A percentile compares a stretch with the other conserved stretches of the same genome.
phyloP scores from a whole-genome alignment of 2,329 filamentous ascomycete species.

The Calonectria montana region DNA sequence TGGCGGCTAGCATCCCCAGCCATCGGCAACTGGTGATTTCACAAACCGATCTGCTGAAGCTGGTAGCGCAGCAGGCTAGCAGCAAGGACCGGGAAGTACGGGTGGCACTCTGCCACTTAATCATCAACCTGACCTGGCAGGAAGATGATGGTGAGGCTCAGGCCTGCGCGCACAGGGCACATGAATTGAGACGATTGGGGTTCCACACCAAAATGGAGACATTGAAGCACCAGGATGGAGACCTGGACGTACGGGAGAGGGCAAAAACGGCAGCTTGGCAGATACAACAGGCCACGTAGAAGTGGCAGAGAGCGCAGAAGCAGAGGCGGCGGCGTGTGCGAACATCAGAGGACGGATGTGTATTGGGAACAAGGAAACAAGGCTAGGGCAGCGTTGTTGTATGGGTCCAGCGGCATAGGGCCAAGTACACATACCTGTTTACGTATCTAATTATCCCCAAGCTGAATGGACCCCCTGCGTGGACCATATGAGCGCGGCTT shows the following conservation, averaged over 20 bases:
- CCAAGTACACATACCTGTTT: neutral
- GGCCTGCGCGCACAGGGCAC: conserved; percentile 74
- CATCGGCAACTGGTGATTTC: conserved; percentile 83
- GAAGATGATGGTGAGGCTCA: conserved; percentile 78
- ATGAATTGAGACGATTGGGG: conserved; percentile 77
- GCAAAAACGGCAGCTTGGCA: conserved; percentile 84
- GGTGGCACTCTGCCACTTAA: conserved; percentile 82
- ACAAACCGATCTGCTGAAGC: conserved; percentile 80
- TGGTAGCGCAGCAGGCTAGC: conserved; percentile 78
- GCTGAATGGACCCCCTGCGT: neutral
- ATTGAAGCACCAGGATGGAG: conserved; percentile 73
- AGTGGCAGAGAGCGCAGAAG: neutral
- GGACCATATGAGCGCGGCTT: neutral
- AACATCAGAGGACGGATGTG: neutral
- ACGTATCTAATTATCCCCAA: conserved; percentile 2
- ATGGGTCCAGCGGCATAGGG: conserved; percentile 2
- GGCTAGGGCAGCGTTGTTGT: neutral
- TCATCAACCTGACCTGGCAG: conserved; percentile 86
- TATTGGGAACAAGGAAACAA: neutral
- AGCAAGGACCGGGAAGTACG: conserved; percentile 81
- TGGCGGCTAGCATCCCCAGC: conserved; percentile 82
- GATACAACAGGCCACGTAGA: conserved; percentile 62
- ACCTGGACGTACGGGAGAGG: conserved; percentile 85
- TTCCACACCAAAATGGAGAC: conserved; percentile 74
- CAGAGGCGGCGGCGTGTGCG: neutral